A percentile compares a stretch with the other conserved stretches of the same genome.
phyloP scores from a whole-genome alignment of 1,284 basidiomycete species.

The Apiotrichum sp. region DNA sequence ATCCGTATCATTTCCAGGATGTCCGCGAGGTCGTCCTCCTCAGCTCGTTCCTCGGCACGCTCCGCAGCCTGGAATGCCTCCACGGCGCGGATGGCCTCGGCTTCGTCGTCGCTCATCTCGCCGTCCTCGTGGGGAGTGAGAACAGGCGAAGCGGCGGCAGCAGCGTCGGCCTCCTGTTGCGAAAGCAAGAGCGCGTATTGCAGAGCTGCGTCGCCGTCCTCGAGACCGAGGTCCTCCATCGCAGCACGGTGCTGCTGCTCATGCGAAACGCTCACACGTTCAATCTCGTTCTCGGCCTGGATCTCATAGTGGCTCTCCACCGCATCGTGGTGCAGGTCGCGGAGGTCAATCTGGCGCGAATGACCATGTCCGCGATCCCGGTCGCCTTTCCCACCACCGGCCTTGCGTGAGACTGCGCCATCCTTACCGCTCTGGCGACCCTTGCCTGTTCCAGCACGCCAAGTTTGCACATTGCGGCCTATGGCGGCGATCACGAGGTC shows the following conservation, averaged over 20 bases:
- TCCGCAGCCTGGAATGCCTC: constrained; percentile 5
- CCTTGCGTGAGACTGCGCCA: constrained; percentile 16
- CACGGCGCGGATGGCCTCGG: constrained; percentile 12
- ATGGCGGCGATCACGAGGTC: constrained; percentile 41
- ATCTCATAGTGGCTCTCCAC: constrained; percentile 28
- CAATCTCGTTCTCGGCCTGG: constrained; percentile 19
- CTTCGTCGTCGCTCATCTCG: constrained; percentile 11
- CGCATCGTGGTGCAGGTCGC: constrained; percentile 29
- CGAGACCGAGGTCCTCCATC: constrained; percentile 34
- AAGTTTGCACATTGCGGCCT: constrained; percentile 39
- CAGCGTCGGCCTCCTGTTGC: constrained; percentile 20
- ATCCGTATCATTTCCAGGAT: constrained; percentile 32
- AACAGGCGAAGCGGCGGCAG: neutral
- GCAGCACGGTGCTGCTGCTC: constrained; percentile 22
- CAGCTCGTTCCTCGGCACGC: constrained; percentile 6
- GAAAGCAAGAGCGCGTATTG: constrained; percentile 40
- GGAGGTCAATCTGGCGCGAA: constrained; percentile 26
- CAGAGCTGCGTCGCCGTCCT: constrained; percentile 35
- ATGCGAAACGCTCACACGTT: constrained; percentile 13
- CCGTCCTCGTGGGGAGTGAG: neutral
- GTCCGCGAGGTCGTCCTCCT: constrained; percentile 25
- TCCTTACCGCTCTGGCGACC: constrained; percentile 31
- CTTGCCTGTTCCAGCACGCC: constrained; percentile 41
- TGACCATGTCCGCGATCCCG: constrained; percentile 18
- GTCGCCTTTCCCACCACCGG: constrained; percentile 21